Evolutionary conservation across 164 flowering plant species (phyloP).

Genomic region (Aristolochia californica): DNA sequence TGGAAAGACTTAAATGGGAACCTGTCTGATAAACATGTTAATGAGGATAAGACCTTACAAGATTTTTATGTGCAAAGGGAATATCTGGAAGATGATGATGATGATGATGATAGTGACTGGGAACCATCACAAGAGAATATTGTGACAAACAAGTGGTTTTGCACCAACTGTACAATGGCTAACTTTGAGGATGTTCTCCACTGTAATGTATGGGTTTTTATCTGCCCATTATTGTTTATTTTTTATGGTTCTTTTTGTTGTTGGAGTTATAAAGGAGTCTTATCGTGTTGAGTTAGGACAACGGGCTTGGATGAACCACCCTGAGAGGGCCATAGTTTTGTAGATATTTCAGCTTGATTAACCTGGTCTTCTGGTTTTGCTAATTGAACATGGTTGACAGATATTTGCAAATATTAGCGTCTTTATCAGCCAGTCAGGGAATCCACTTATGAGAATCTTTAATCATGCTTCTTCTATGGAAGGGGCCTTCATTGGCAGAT

Average conservation of each 20-base stretch:
- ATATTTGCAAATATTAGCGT: too few relatives aligned
- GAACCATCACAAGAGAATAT: slow-evolving; percentile 42
- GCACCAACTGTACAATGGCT: slow-evolving; percentile 81
- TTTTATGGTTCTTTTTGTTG: not conserved
- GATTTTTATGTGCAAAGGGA: slow-evolving; percentile 40
- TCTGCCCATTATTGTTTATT: not conserved
- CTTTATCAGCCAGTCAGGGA: too few relatives aligned
- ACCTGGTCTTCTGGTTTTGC: too few relatives aligned
- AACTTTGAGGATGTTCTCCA: slow-evolving; percentile 46
- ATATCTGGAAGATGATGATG: slow-evolving; percentile 36
- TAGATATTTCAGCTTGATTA: too few relatives aligned
- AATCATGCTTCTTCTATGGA: too few relatives aligned
- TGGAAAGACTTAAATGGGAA: not conserved
- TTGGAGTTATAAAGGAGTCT: not conserved
- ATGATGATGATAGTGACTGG: slow-evolving; percentile 93
- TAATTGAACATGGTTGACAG: too few relatives aligned
- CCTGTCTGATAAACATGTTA: not conserved
- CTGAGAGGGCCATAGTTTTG: too few relatives aligned
- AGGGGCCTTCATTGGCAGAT: too few relatives aligned
- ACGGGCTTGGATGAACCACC: too few relatives aligned
- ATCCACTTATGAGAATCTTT: too few relatives aligned
- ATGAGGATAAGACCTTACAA: slow-evolving; percentile 56
- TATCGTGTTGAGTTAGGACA: not conserved
- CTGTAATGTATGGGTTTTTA: slow-evolving; percentile 58
- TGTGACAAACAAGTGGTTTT: slow-evolving; percentile 60